Percentiles rank a stretch among this genome's conserved stretches.
Evolutionary conservation across 768 basidiomycete genomes (phyloP).

Genomic region (Mycena belliarum): DNA sequence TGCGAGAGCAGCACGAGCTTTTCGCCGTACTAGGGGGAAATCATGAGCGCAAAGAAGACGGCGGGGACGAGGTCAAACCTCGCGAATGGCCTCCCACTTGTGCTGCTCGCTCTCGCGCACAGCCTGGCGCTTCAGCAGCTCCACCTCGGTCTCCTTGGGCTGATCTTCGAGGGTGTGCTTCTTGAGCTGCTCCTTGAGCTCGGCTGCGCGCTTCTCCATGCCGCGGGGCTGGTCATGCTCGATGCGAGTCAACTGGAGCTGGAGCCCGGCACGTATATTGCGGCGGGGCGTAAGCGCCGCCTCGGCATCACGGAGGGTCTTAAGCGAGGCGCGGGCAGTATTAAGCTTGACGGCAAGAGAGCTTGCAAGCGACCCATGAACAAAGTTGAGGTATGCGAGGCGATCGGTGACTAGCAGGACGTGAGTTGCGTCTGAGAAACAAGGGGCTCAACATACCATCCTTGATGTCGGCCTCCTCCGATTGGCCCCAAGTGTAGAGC

Average conservation of each 20-base stretch:
- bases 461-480: constrained; percentile 68
- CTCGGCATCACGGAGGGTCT: constrained; percentile 75
- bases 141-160: constrained; percentile 67
- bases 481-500: constrained; percentile 82
- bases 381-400: constrained; percentile 79
- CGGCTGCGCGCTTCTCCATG: constrained; percentile 65
- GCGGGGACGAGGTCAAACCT: constrained; percentile 46
- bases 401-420: constrained; percentile 66
- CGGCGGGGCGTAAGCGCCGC: constrained; percentile 55
- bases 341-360: constrained; percentile 66
- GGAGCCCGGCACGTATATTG: constrained; percentile 56
- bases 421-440: not conserved
- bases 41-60: not conserved
- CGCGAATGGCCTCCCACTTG: constrained; percentile 82
- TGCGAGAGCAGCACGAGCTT: constrained; percentile 76
- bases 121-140: constrained; percentile 74
- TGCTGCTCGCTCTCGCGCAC: constrained; percentile 70
- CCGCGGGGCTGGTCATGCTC: constrained; percentile 69
- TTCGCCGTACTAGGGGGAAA: constrained; percentile 65
- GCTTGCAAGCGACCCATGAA: constrained; percentile 57
- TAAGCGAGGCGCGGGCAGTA: constrained; percentile 63
- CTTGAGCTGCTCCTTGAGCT: constrained; percentile 69
- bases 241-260: constrained; percentile 60
- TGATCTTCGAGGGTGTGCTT: constrained; percentile 66
- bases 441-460: constrained; percentile 27